Evolutionary conservation across 202 grass and related monocot species (phyloP).

Genomic region (Panicum hallii): DNA sequence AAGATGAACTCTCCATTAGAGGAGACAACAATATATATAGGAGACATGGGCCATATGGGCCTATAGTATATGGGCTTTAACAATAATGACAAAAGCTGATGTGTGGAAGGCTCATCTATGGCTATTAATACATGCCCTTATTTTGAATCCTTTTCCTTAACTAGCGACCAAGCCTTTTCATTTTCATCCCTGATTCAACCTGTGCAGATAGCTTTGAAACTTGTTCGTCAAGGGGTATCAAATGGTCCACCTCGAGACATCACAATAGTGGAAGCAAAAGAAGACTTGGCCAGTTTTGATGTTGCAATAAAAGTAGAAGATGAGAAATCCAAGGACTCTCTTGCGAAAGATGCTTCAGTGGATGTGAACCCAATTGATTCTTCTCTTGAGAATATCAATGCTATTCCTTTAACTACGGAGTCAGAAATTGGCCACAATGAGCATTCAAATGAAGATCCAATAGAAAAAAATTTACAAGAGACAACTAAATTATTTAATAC

Average conservation of each 20-base stretch:
- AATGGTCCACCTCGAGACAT: constrained; percentile 55
- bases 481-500: background rate
- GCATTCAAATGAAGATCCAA: constrained; percentile 20
- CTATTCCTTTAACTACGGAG: background rate
- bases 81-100: background rate
- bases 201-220: constrained; percentile 84
- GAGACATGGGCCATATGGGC: no score
- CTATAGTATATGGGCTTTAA: background rate
- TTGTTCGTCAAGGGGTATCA: constrained; percentile 82
- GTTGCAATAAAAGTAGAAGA: constrained; percentile 29
- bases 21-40: no score
- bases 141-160: constrained; percentile 17
- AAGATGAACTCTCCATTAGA: no score
- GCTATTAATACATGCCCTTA: background rate
- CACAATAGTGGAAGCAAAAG: constrained; percentile 38
- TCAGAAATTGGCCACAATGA: constrained; percentile 18
- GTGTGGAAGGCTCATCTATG: background rate
- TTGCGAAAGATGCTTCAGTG: constrained; percentile 31
- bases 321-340: constrained; percentile 52
- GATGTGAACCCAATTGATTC: constrained; percentile 5
- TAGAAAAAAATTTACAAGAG: constrained; percentile 1
- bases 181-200: constrained; percentile 5
- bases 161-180: constrained; percentile 17
- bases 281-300: constrained; percentile 31
- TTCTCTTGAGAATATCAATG: constrained; percentile 37